Conservation (phyloP, 768 basidiomycete species). For the Panellus pusillus region DNA sequence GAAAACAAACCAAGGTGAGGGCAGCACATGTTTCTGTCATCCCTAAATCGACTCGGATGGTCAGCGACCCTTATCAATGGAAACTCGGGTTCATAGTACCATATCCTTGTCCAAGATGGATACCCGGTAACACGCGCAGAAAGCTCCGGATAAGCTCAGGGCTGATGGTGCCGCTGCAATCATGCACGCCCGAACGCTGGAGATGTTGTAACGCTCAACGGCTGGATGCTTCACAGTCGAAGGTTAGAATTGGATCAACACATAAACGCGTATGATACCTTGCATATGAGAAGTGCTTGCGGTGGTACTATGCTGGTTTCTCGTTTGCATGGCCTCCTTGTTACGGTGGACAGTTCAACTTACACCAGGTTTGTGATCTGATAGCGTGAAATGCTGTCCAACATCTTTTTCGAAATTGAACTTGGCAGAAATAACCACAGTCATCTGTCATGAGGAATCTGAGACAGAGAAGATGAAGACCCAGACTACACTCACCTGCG, state of each 20-base stretch:
- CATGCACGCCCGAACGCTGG: background rate
- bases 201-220: background rate
- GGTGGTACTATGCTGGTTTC: background rate
- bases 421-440: background rate
- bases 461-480: background rate
- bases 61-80: background rate
- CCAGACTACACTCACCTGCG: background rate
- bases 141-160: background rate
- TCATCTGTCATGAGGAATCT: background rate
- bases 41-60: background rate
- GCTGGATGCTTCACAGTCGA: background rate
- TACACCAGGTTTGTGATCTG: constrained; percentile 18
- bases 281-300: background rate
- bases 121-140: background rate
- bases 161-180: background rate
- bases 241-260: background rate
- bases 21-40: background rate
- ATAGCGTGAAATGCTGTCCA: background rate
- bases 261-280: background rate
- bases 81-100: background rate
- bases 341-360: background rate
- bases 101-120: background rate
- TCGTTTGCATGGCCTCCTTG: too few species aligned
- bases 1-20: background rate
- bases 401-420: background rate